These are phyloP conservation scores for Capniomyces stellatus DNA, from an alignment of 371 early-diverging fungal genomes.

Conservation along the genomic window DNA sequence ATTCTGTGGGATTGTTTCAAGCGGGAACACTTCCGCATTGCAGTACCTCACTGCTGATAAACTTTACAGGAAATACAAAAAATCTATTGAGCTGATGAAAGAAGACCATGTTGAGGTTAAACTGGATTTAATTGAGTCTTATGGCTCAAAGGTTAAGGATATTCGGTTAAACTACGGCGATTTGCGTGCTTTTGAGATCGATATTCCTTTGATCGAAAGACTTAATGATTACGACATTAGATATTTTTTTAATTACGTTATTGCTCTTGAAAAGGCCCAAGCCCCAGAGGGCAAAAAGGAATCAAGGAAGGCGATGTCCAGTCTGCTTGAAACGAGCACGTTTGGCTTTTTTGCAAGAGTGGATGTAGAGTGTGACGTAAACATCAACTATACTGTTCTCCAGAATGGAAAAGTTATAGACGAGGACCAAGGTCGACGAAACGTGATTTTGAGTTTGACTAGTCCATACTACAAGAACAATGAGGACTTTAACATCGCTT, in stretches of 20 bases:
- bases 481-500: neutral
- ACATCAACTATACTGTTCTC: neutral
- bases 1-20: neutral
- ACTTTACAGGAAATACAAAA: neutral
- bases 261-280: neutral
- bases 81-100: neutral
- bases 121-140: neutral
- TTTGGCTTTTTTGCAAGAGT: neutral
- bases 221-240: neutral
- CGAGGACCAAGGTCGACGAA: neutral
- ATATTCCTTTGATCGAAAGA: neutral
- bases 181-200: neutral
- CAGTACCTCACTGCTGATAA: neutral
- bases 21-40: neutral
- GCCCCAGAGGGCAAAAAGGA: neutral
- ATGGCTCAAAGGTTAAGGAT: neutral
- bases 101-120: neutral
- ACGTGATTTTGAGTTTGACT: neutral
- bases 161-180: neutral
- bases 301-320: neutral
- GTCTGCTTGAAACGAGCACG: neutral
- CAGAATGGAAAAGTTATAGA: neutral
- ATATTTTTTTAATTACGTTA: neutral
- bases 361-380: constrained; percentile 1
- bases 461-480: neutral